Percentiles rank a stretch among this genome's conserved stretches.
Conservation (phyloP, 129 eudicot species). For the Artemisia argyi region DNA sequence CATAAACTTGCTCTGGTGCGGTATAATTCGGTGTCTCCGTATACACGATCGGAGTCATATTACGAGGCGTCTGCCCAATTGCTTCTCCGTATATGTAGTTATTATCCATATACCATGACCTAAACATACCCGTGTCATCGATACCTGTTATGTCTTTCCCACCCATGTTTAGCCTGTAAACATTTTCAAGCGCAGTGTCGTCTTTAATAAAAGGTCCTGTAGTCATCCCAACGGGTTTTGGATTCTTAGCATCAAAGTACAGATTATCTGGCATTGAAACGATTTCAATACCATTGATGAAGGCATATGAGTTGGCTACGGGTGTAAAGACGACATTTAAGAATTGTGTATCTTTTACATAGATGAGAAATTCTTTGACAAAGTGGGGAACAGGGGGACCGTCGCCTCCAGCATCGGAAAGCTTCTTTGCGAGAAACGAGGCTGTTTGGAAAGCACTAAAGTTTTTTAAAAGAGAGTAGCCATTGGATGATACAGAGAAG, state of each 20-base stretch:
- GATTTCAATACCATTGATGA: slow-evolving; percentile 58
- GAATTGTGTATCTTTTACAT: slow-evolving; percentile 15
- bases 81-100: no score
- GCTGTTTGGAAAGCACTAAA: slow-evolving; percentile 49
- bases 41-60: slow-evolving; percentile 18
- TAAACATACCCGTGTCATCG: slow-evolving; percentile 42
- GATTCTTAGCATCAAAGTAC: not conserved
- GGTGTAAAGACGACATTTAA: slow-evolving; percentile 46
- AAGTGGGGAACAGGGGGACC: no score
- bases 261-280: slow-evolving; percentile 38
- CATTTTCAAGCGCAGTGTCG: slow-evolving; percentile 28
- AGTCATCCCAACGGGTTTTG: not conserved
- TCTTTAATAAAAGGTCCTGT: not conserved
- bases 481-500: slow-evolving; percentile 34
- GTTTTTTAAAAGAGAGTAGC: slow-evolving; percentile 42
- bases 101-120: slow-evolving; percentile 32
- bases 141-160: not conserved
- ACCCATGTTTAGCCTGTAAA: slow-evolving; percentile 48
- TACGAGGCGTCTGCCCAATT: no score
- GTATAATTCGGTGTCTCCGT: slow-evolving; percentile 33
- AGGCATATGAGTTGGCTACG: slow-evolving; percentile 39
- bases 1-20: slow-evolving; percentile 24
- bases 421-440: no score
- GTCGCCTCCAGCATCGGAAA: no score
- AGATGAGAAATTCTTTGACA: slow-evolving; percentile 40